Base-by-base conservation (phyloP, 139 green algal species). In the Volvox reticuliferus region DNA sequence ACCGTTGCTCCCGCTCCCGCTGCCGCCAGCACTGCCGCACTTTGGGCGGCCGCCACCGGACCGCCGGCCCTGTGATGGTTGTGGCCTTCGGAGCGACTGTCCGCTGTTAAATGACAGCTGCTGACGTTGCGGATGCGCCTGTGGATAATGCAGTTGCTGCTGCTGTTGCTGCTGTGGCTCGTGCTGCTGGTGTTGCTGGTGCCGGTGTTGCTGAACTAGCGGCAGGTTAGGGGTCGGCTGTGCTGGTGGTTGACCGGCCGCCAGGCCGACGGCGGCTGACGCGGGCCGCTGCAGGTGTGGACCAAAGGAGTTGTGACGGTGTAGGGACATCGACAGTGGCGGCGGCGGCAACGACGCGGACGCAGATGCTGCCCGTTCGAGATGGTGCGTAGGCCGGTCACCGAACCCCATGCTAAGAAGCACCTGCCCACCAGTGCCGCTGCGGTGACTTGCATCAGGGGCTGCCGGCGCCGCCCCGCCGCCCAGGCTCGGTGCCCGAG, bases 181-280 rank as follows among this genome's bases (percentile, higher is more conserved):
- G 1, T 9, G 36, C 36, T 65, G 78, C 28, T 1, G 65, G 6
- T 24, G 65, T 24, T 73, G 12, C 13, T 84, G 35, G 36, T 33
- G 78, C 78, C 63, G 77, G 75, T 18, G 28, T 50, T 81, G 75
- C 30, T 81, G 75, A n/a, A n/a, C n/a, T n/a, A n/a, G n/a, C n/a
- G 44, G 75, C n/a, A 24, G 75, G n/a, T 81, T 24, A 35, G 26
- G 35, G 30, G 14, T 18, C 33, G 50, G 76, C 76, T 82, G 76
- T n/a, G 76, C 32, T 82, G 76, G 13, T 37, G 71, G 21, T 37
- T 13, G 19, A 14, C 71, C n/a, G 76, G 33, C 17, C 76, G 76
- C 32, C 76, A 20, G 32, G 5, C 30, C 32, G 21, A 19, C 71
- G 5, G 76, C 32, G 21, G 71, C 71, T 37, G 71, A 18, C 6